Evolutionary conservation across 176 grass and related monocot genomes (phyloP).

Genomic region (Cenchrus purpureus): DNA sequence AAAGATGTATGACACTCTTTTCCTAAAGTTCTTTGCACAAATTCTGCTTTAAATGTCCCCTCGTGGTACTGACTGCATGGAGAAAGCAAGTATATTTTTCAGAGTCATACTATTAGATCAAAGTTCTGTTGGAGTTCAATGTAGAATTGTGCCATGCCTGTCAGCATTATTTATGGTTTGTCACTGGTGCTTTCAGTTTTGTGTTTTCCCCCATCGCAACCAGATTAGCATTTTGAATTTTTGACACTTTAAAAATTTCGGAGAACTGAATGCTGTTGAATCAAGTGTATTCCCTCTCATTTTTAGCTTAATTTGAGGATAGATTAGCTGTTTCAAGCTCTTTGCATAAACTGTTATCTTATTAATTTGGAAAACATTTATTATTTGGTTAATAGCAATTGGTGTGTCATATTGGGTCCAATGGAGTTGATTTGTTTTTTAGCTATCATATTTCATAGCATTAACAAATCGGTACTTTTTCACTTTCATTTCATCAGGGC

Average conservation of each 20-base stretch:
- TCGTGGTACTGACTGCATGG: not conserved
- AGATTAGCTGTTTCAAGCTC: not conserved
- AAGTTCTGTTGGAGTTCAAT: not conserved
- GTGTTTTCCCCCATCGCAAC: too few relatives aligned
- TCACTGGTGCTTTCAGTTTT: not conserved
- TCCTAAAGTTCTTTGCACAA: not conserved
- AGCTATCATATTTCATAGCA: conserved; percentile 10
- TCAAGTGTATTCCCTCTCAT: not conserved
- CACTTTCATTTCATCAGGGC: conserved; percentile 43
- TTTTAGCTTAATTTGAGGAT: not conserved
- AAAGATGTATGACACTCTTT: conserved; percentile 47
- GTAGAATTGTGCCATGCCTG: not conserved
- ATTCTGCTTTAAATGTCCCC: not conserved
- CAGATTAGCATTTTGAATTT: too few relatives aligned
- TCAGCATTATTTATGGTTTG: too few relatives aligned
- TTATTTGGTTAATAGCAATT: not conserved
- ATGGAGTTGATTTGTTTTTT: not conserved
- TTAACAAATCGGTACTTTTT: not conserved
- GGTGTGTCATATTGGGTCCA: not conserved
- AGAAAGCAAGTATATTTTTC: not conserved
- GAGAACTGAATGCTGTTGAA: not conserved
- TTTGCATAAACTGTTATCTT: not conserved
- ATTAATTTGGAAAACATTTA: not conserved
- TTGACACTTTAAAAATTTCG: not conserved
- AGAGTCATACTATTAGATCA: not conserved